These are phyloP conservation scores for Speleostelium caveatum DNA, from an alignment of 78 protist genomes.

Conservation along the genomic window DNA sequence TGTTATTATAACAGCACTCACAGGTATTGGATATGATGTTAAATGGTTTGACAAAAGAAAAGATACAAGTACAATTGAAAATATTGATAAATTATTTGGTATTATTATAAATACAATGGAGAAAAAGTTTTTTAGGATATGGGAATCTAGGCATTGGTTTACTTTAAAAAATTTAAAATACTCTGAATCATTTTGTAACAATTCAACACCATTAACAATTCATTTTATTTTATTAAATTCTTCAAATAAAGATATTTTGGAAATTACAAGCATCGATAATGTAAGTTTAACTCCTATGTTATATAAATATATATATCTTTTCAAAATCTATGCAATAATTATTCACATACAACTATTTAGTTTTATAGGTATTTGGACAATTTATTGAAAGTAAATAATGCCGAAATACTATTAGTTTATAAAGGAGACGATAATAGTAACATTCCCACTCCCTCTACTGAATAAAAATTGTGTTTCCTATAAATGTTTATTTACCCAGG, in stretches of 20 bases:
- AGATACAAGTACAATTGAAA: not conserved
- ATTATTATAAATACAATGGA: constrained; percentile 20
- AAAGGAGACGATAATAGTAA: not conserved
- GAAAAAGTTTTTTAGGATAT: not conserved
- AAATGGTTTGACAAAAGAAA: constrained; percentile 72
- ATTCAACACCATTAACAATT: no score
- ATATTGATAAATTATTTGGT: constrained; percentile 6
- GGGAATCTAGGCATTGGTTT: constrained; percentile 58
- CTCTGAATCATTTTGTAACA: no score
- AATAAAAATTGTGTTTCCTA: not conserved
- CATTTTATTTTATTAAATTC: constrained; percentile 4
- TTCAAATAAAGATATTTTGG: not conserved
- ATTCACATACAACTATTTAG: no score
- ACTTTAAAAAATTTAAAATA: constrained; percentile 49
- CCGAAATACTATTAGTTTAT: constrained; percentile 20
- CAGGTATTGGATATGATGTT: constrained; percentile 16
- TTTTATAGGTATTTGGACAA: not conserved
- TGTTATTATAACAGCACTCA: constrained; percentile 31
- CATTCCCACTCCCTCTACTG: not conserved
- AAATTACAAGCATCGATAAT: not conserved
- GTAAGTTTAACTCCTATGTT: no score
- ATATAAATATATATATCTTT: no score
- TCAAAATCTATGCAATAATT: no score
- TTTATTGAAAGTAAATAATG: not conserved
- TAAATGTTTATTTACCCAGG: no score